Evolutionary conservation across 78 protist species (phyloP), one percentile per base, ranked within the genome.

Genomic region (Mastigamoeba balamuthi): DNA sequence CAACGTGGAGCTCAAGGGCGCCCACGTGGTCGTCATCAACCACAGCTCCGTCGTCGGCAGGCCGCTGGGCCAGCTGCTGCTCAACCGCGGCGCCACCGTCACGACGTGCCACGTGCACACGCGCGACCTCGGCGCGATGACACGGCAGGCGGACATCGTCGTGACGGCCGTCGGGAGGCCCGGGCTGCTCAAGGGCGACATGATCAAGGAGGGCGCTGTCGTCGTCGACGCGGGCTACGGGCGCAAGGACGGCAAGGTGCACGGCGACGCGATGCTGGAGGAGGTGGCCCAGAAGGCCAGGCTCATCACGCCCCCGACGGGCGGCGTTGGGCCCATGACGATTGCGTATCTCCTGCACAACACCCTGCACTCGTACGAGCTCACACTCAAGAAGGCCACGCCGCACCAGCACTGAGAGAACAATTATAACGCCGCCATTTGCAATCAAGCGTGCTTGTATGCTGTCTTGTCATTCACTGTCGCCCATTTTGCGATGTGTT

Each of bases 301-400:
- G 58, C 58, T 17, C 58, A 25, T 39, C 63, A 74, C 37, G 40
- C 35, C 70, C 37, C n/a, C 70, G 27, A 17, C 10, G 27, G 98
- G 98, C 9, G 98, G 98, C 28, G 97, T 97, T 35, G 99, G 99
- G 35, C 99, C 99, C 37, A 93, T 96, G 98, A 95, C 98, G 4
- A 78, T 84, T 23, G 89, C 84, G 1, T 75, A 75, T 79, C 74
- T 80, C 33, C 9, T 86, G 29, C 66, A 39, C 33, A 84, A 84
- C 69, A 77, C 88, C 27, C 66, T 84, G n/a, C n/a, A n/a, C n/a
- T n/a, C n/a, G n/a, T n/a, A n/a, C n/a, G n/a, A n/a, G n/a, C n/a
- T n/a, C n/a, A n/a, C n/a, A n/a, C n/a, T n/a, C n/a, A n/a, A n/a
- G n/a, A n/a, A n/a, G n/a, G n/a, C n/a, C n/a, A n/a, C n/a, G n/a